Evolutionary conservation across 495 filamentous ascomycete genomes (phyloP), one percentile per base, ranked within the genome.

Genomic region (Physcia stellaris): DNA sequence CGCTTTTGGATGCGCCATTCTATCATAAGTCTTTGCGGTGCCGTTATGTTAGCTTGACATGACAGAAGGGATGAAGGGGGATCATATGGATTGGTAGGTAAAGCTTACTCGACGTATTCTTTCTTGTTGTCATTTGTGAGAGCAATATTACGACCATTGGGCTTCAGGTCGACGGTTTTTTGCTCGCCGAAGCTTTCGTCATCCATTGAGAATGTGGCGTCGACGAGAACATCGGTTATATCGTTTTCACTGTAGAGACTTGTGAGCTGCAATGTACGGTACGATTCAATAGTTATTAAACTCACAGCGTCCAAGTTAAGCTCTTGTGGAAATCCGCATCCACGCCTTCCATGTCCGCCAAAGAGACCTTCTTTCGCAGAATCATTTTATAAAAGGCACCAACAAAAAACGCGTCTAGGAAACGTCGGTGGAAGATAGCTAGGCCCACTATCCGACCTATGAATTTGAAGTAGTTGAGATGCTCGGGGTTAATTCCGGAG

Each of bases 381-480:
- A 99, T 81, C 90, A 99, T 99, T 71, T 99, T 99, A 68, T 99
- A 99, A 52, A 99, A 83, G 24, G 90, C 92, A 34, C 90, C 90
- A 54, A 99, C 95, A 64, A 99, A 99, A 68, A 99, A 99, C 33
- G 90, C 93, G 59, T 99, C 90, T 45, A 99, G 65, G 69, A 99
- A 99, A 22, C 90, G 74, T 33, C 90, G 75, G 62, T 99, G 90
- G 77, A 99, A 99, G 58, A 99, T 96, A 42, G 90, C 90, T 43
- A 99, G 62, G 35, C 90, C 90, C 42, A 99, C 92, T 28, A 99
- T 92, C 37, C 90, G 84, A 29, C 90, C 90, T 54, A 99, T 99
- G 64, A 99, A 99, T 63, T 94, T 99, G 73, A 99, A 99, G 62
- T 94, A 99, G 53, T 94, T 94, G 48, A 99, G 67, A 72, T 99